Base-by-base conservation (phyloP, 805 yeast genomes). In the Tetrapisispora pingtungensis region DNA sequence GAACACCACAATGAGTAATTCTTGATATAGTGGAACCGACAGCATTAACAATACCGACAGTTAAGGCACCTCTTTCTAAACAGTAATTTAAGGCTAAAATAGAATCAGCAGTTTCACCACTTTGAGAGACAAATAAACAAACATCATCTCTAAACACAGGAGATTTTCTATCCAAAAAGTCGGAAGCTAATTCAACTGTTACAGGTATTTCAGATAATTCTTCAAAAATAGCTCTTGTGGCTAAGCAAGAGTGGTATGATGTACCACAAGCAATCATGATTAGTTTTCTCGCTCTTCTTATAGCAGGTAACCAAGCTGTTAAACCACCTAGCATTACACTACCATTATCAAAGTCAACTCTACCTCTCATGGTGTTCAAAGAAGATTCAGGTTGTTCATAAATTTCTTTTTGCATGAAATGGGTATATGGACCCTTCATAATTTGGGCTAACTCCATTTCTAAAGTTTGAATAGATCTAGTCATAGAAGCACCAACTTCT, bases 241-340 rank as follows among this genome's bases (percentile, higher is more conserved):
- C 98, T 62, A 93, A 70, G 72, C 99, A 93, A 15, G 98, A 93
- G 69, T 93, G 98, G 64, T 89, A 93, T 0, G 98, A 93, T 7
- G 99, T 93, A 71, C 99, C 99, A 71, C 99, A 93, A 1, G 98
- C 99, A 69, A 93, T 85, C 97, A 93, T 93, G 48, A 89, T 85
- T 57, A 93, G 76, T 68, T 98, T 80, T 69, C 97, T 80, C 56
- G 96, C 88, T 61, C 96, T 80, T 69, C 97, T 79, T 50, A 93
- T 85, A 38, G 93, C 84, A 26, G 93, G 80, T 50, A 93, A 72
- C 75, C 81, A 85, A 14, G 83, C 74, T 55, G 83, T 78, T 59
- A 93, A 74, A 34, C 99, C 99, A 60, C 98, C 98, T 49, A 93
- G 74, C 53, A 77, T 84, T 54, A 93, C 83, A 36, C 69, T 71